Percentiles rank a stretch among this genome's conserved stretches.
Evolutionary conservation across 2,329 filamentous ascomycete genomes (phyloP).

Genomic region (Penicillium janthinellum): DNA sequence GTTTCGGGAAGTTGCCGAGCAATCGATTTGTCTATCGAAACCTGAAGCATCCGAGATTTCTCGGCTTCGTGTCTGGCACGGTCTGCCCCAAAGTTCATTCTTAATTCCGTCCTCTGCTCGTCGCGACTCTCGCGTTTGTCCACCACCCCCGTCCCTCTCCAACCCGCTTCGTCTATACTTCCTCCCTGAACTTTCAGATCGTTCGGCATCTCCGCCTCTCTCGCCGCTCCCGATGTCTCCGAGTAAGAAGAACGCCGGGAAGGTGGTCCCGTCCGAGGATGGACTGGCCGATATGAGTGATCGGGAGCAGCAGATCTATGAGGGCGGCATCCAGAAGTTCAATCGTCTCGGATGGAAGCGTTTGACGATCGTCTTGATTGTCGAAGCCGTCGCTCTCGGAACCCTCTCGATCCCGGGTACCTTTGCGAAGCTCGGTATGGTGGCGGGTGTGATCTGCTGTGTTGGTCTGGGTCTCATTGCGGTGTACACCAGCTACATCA

Average conservation of each 20-base stretch:
- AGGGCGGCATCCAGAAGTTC: slow-evolving; percentile 6
- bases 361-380: slow-evolving; percentile 1
- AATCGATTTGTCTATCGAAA: background rate
- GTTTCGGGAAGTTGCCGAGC: slow-evolving; percentile 2
- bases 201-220: background rate
- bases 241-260: slow-evolving; percentile 4
- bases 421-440: slow-evolving; percentile 5
- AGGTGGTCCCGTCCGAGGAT: slow-evolving; percentile 2
- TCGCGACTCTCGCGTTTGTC: background rate
- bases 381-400: slow-evolving; percentile 4
- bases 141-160: background rate
- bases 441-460: slow-evolving; percentile 6
- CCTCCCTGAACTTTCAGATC: background rate
- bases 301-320: slow-evolving; percentile 5
- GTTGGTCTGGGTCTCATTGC: slow-evolving; percentile 2
- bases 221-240: background rate
- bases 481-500: slow-evolving; percentile 5
- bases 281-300: slow-evolving; percentile 3
- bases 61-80: background rate
- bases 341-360: slow-evolving; percentile 7
- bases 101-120: background rate
- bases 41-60: background rate
- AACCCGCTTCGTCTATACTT: background rate
- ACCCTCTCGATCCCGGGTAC: slow-evolving; percentile 4
- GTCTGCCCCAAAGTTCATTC: background rate